phyloP scores from a whole-genome alignment of 2,329 filamentous ascomycete species.

The Leptographium flavum region DNA sequence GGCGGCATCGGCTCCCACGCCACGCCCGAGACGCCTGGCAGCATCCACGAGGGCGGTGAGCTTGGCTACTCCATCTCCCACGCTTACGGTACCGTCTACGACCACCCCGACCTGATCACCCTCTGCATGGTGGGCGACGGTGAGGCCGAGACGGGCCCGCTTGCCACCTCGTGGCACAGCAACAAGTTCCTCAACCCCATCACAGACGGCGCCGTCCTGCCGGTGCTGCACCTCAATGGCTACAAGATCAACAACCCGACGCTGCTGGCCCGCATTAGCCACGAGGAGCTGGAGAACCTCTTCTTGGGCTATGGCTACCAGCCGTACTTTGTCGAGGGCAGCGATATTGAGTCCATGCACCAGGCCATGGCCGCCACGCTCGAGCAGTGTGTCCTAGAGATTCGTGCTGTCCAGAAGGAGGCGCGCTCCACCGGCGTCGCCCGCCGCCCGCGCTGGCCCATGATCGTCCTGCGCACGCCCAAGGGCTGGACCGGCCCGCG shows the following conservation, averaged over 20 bases:
- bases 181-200: constrained; percentile 73
- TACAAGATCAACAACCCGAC: constrained; percentile 81
- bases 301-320: constrained; percentile 66
- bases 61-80: constrained; percentile 71
- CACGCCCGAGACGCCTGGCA: constrained; percentile 65
- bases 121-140: constrained; percentile 70
- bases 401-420: constrained; percentile 53
- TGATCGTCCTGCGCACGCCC: constrained; percentile 63
- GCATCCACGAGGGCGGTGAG: constrained; percentile 66
- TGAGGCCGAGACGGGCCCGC: constrained; percentile 66
- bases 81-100: constrained; percentile 64
- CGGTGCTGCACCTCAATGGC: constrained; percentile 65
- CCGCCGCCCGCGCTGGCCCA: constrained; percentile 60
- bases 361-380: constrained; percentile 69
- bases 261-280: constrained; percentile 56
- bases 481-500: constrained; percentile 71
- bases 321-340: constrained; percentile 68
- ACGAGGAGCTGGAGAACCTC: constrained; percentile 55
- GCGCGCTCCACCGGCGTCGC: constrained; percentile 56
- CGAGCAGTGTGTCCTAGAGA: constrained; percentile 57
- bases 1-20: constrained; percentile 67
- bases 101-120: constrained; percentile 60
- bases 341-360: constrained; percentile 61
- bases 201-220: constrained; percentile 62
- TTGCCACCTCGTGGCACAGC: constrained; percentile 70